Conservation (phyloP, 257 asterid species). For the Scutellaria barbata region DNA sequence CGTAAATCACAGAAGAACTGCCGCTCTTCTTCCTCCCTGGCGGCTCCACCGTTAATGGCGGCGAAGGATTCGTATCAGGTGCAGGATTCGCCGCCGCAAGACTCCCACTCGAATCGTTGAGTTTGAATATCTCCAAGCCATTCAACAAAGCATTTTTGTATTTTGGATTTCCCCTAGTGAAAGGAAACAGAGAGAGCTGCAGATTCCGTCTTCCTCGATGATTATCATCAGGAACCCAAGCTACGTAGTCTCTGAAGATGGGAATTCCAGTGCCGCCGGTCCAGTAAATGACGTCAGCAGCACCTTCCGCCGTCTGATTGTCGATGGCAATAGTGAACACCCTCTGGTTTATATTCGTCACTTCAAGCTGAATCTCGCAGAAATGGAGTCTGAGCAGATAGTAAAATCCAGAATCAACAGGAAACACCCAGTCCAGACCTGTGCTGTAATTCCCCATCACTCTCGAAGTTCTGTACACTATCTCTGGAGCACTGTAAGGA, state of each 20-base stretch:
- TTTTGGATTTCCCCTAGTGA: accelerated
- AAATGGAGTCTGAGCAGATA: constrained; percentile 63
- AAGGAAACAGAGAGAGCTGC: constrained; percentile 46
- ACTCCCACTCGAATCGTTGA: constrained; percentile 39
- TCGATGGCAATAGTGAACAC: constrained; percentile 39
- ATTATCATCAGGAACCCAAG: constrained; percentile 29
- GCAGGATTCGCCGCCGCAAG: constrained; percentile 58
- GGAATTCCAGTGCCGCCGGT: constrained; percentile 43
- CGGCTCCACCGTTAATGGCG: neutral
- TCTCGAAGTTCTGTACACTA: constrained; percentile 48
- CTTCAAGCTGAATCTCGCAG: constrained; percentile 41
- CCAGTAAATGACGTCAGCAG: constrained; percentile 37
- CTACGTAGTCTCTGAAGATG: constrained; percentile 46
- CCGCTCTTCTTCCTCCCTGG: neutral
- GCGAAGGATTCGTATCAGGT: neutral
- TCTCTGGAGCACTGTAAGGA: constrained; percentile 51
- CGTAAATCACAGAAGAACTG: neutral
- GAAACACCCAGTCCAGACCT: constrained; percentile 49
- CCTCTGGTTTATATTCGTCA: constrained; percentile 17
- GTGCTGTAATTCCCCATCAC: neutral
- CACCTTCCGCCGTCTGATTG: constrained; percentile 19
- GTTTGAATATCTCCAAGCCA: constrained; percentile 70
- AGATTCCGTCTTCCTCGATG: constrained; percentile 33
- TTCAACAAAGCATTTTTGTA: constrained; percentile 46
- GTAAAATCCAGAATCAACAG: constrained; percentile 54